These are phyloP conservation scores for Petasospora rhodanensis DNA, from an alignment of 1,139 yeast genomes.

Conservation along the genomic window DNA sequence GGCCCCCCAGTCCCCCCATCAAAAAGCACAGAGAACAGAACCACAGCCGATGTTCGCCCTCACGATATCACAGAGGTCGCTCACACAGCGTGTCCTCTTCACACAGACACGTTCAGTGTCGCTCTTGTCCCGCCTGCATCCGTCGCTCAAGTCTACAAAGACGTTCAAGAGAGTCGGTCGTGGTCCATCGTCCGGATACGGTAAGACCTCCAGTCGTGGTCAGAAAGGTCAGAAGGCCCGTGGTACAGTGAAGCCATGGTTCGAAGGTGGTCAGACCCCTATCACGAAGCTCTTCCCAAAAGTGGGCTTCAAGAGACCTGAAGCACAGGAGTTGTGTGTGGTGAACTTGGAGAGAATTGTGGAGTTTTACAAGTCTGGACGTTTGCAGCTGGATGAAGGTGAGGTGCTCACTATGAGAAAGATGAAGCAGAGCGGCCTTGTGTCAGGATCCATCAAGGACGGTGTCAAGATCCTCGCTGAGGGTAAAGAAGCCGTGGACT, in stretches of 20 bases:
- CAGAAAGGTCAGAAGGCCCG: slow-evolving; percentile 99
- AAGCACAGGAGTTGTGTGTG: slow-evolving; percentile 45
- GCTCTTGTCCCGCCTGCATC: slow-evolving; percentile 30
- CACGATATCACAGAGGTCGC: too few relatives aligned
- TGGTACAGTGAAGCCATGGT: slow-evolving; percentile 85
- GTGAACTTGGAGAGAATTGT: slow-evolving; percentile 56
- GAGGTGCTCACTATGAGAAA: slow-evolving; percentile 62
- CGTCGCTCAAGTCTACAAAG: slow-evolving; percentile 34
- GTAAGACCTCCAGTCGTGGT: slow-evolving; percentile 97
- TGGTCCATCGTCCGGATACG: slow-evolving; percentile 91
- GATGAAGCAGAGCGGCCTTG: slow-evolving; percentile 62
- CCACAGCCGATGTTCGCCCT: slow-evolving; percentile 11
- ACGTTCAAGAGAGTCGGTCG: slow-evolving; percentile 79
- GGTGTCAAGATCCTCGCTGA: slow-evolving; percentile 82
- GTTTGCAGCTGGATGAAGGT: slow-evolving; percentile 52
- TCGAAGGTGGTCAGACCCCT: slow-evolving; percentile 99
- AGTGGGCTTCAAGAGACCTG: slow-evolving; percentile 68
- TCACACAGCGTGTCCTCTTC: slow-evolving; percentile 3
- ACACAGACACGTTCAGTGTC: slow-evolving; percentile 27
- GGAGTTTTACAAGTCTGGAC: slow-evolving; percentile 62
- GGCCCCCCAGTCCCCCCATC: background rate
- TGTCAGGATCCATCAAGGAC: slow-evolving; percentile 66
- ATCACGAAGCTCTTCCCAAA: slow-evolving; percentile 85
- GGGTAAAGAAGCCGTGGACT: slow-evolving; percentile 52
- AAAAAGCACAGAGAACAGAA: background rate